Conservation (phyloP, 345 rosid species). For the Aegle marmelos region DNA sequence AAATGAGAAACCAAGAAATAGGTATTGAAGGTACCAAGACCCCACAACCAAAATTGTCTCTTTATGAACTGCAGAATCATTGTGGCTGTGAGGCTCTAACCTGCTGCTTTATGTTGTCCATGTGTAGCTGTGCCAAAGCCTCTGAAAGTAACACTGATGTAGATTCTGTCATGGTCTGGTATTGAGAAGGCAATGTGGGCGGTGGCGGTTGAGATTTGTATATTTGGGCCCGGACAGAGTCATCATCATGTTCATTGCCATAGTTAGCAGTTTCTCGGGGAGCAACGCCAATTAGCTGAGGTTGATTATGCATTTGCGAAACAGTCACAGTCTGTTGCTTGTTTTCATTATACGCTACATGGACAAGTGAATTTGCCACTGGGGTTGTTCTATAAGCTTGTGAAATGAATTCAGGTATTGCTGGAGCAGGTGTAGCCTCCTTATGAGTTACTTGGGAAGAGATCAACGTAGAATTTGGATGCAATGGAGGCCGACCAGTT, state of each 20-base stretch:
- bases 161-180: constrained; percentile 43
- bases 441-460: constrained; percentile 29
- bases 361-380: constrained; percentile 18
- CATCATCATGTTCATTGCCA: constrained; percentile 44
- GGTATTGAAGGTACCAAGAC: constrained; percentile 5
- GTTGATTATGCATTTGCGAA: constrained; percentile 34
- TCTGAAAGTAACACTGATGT: constrained; percentile 41
- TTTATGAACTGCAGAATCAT: constrained; percentile 8
- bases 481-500: constrained; percentile 29
- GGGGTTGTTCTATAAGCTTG: constrained; percentile 29
- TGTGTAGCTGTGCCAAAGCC: constrained; percentile 44
- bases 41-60: constrained; percentile 24
- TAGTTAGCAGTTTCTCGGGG: constrained; percentile 31
- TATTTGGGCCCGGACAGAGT: constrained; percentile 53
- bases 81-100: constrained; percentile 22
- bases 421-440: constrained; percentile 27
- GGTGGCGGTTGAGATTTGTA: constrained; percentile 88
- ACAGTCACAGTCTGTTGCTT: constrained; percentile 22
- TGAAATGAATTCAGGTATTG: constrained; percentile 41
- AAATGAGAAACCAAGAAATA: constrained; percentile 2
- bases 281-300: constrained; percentile 34
- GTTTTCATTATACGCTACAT: constrained; percentile 18
- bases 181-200: constrained; percentile 50
- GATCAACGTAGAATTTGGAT: constrained; percentile 21
- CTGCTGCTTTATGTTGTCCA: constrained; percentile 36